A percentile compares a stretch with the other conserved stretches of the same genome.
phyloP scores from a whole-genome alignment of 129 eudicot genomes.

The Flaveria brownii region DNA sequence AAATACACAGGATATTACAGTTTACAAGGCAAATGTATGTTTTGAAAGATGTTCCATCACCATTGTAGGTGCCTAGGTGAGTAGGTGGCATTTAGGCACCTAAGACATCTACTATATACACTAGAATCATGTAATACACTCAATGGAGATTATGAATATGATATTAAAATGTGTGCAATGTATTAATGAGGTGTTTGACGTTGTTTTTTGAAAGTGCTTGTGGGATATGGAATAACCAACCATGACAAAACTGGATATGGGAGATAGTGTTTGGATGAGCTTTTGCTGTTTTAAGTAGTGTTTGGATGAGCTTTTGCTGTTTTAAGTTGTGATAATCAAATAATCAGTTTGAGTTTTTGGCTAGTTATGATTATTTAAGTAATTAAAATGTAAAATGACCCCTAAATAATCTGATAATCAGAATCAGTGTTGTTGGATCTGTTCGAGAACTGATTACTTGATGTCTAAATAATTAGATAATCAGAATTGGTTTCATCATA shows the following conservation, averaged over 20 bases:
- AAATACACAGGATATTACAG: too few relatives aligned
- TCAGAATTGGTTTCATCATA: neutral
- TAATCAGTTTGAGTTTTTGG: neutral
- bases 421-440: neutral
- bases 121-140: neutral
- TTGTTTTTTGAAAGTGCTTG: neutral
- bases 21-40: neutral
- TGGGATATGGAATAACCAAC: neutral
- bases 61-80: too few relatives aligned
- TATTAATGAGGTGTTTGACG: neutral
- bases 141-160: neutral
- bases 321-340: neutral
- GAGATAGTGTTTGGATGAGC: neutral
- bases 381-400: neutral
- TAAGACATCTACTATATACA: neutral
- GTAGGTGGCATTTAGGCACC: constrained; percentile 6
- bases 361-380: neutral
- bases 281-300: neutral
- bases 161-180: neutral
- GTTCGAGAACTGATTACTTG: neutral
- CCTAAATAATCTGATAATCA: neutral
- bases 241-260: neutral
- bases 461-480: neutral
- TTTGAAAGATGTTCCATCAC: constrained; percentile 6
- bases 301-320: constrained; percentile 1